These are phyloP conservation scores for Globisporangium yorkense DNA, from an alignment of 352 stramenopile genomes.

Conservation along the genomic window DNA sequence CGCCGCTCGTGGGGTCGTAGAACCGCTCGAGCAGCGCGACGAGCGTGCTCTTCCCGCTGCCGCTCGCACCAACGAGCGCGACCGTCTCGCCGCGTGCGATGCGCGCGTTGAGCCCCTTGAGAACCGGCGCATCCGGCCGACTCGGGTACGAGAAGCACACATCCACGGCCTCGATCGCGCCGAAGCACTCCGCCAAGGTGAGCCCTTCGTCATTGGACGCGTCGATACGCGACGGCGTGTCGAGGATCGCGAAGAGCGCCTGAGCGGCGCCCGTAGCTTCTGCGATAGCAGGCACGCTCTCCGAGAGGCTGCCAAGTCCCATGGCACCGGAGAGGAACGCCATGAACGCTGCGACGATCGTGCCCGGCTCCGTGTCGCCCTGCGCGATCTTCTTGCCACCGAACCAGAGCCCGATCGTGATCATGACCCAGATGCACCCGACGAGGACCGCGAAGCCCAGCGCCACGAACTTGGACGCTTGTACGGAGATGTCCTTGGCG, in stretches of 20 bases:
- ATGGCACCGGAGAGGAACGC: slow-evolving; percentile 23
- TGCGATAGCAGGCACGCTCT: slow-evolving; percentile 43
- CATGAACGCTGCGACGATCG: slow-evolving; percentile 49
- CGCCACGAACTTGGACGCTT: slow-evolving; percentile 8
- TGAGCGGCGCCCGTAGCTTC: slow-evolving; percentile 36
- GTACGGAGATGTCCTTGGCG: slow-evolving; percentile 6
- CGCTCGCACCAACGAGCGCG: slow-evolving; percentile 2
- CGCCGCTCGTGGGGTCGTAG: slow-evolving; percentile 5
- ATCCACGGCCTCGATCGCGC: slow-evolving; percentile 23
- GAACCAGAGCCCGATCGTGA: slow-evolving; percentile 44
- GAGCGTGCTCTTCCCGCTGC: slow-evolving; percentile 7
- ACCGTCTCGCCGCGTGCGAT: slow-evolving; percentile 1
- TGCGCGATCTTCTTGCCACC: slow-evolving; percentile 29
- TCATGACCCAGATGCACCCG: slow-evolving; percentile 40
- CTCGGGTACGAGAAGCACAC: slow-evolving; percentile 1
- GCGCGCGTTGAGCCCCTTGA: neutral
- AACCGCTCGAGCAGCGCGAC: slow-evolving; percentile 7
- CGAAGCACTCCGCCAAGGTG: slow-evolving; percentile 14
- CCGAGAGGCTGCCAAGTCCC: slow-evolving; percentile 25
- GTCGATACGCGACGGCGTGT: slow-evolving; percentile 42
- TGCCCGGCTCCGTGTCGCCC: slow-evolving; percentile 18
- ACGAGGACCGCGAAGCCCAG: slow-evolving; percentile 19
- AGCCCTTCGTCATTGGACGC: slow-evolving; percentile 20
- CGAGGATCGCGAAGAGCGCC: slow-evolving; percentile 45
- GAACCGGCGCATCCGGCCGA: neutral